Evolutionary conservation across 2,329 filamentous ascomycete species (phyloP).

Genomic region (Arthrobotrys conoides): DNA sequence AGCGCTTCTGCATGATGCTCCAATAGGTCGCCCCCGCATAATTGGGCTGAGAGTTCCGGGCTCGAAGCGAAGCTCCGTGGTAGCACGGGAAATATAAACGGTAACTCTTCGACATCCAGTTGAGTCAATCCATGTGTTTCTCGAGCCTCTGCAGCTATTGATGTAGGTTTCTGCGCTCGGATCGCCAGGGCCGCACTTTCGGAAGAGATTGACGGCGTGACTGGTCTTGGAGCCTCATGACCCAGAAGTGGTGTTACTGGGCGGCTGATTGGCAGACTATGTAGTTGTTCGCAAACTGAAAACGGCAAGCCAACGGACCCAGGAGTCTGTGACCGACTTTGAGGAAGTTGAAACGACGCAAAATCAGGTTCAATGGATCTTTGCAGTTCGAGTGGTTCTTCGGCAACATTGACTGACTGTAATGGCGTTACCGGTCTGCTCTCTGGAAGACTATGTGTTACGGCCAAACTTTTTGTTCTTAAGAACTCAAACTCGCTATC

Average conservation of each 20-base stretch:
- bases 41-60: background rate
- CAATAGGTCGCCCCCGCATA: background rate
- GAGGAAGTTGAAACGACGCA: slow-evolving; percentile 13
- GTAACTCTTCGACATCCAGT: background rate
- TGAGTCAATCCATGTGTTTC: background rate
- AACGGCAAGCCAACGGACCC: background rate
- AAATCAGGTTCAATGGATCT: background rate
- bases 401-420: background rate
- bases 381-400: background rate
- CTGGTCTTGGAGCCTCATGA: background rate
- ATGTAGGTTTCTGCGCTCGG: background rate
- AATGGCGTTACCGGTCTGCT: slow-evolving; percentile 47
- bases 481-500: slow-evolving; percentile 1
- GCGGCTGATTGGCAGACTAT: slow-evolving; percentile 39
- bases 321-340: slow-evolving; percentile 30
- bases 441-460: slow-evolving; percentile 9
- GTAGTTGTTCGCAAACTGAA: background rate
- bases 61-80: slow-evolving; percentile 6
- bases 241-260: slow-evolving; percentile 18
- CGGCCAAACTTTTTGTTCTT: background rate
- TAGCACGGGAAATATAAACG: background rate
- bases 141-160: too few relatives aligned
- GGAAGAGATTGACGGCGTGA: background rate
- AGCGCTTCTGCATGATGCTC: background rate
- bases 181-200: background rate